A percentile compares a stretch with the other conserved stretches of the same genome.
Evolutionary conservation across 352 stramenopile genomes (phyloP).

Genomic region (Phytophthora cactorum): DNA sequence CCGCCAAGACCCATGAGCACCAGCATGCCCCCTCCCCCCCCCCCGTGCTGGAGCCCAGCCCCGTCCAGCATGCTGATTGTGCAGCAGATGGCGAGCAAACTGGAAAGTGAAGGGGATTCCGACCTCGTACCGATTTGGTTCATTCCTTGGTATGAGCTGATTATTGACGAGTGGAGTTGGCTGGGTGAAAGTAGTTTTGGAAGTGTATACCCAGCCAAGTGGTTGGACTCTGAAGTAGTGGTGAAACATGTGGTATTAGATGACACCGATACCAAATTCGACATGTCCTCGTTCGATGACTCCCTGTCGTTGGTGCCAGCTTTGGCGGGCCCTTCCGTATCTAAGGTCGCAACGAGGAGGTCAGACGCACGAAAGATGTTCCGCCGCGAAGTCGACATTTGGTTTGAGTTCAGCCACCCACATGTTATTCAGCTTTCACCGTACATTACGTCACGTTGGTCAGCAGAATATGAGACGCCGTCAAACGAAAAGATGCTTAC

Average conservation of each 20-base stretch:
- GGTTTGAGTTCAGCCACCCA: slow-evolving; percentile 27
- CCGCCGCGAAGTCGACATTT: slow-evolving; percentile 25
- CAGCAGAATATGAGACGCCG: no score
- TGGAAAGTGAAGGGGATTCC: neutral
- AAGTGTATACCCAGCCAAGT: slow-evolving; percentile 13
- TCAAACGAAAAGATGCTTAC: no score
- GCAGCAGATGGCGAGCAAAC: neutral
- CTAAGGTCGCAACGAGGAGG: neutral
- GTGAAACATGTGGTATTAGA: slow-evolving; percentile 8
- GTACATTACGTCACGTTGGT: neutral
- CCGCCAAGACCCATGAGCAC: no score
- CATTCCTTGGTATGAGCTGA: slow-evolving; percentile 17
- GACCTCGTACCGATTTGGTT: slow-evolving; percentile 13
- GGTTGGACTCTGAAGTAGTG: slow-evolving; percentile 18
- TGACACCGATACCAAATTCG: no score
- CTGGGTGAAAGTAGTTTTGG: slow-evolving; percentile 13
- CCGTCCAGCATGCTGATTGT: no score
- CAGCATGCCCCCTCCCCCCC: no score
- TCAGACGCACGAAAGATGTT: slow-evolving; percentile 15
- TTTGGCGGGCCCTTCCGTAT: neutral
- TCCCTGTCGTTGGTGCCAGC: no score
- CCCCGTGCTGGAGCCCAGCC: no score
- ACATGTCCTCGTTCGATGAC: no score
- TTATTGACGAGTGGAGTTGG: slow-evolving; percentile 9
- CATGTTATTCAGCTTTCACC: slow-evolving; percentile 24